Base-by-base conservation (phyloP, 352 stramenopile species). In the Phytophthora litchii region DNA sequence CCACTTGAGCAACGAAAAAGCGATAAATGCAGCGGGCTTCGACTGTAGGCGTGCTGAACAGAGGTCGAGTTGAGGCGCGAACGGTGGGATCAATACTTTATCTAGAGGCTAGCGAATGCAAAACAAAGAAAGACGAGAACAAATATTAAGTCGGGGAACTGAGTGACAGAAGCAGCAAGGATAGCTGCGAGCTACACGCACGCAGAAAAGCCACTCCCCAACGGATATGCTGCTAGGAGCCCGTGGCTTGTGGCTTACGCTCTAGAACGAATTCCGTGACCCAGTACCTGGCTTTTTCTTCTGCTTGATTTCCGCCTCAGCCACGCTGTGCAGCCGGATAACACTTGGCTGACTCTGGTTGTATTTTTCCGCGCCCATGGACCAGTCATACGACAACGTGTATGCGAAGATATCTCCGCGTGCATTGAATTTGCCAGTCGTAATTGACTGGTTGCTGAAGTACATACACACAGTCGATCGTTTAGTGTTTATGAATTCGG, bases 371-470 rank as follows among this genome's bases (percentile, higher is more conserved):
- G 81, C 88, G 25, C 96, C 97, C 73, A 97, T 97, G 50, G 82
- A 96, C 97, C 97, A 99, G 80, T 99, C 96, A 80, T 99, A 99
- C 64, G 89, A 97, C 56, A 97, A 83, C 23, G 92, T 80, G 82
- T 99, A 99, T 8, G 96, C 96, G 73, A 96, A 98, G 61, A 98
- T 88, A 66, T 97, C 96, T 40, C 96, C 96, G 19, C 82, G 81
- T 12, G 86, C 75, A 72, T 98, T 98, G 73, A 99, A 98, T 43
- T 83, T 88, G 55, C 91, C 94, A 46, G 83, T 83, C 29, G 88
- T 86, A 62, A 98, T 98, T 9, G 90, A 83, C 47, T 95, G 82
- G 64, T 96, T 90, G 60, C 82, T 92, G 17, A 36, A 44, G 25
- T 34, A 68, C 9, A 51, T 1, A 60, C 29, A 66, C 19, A 36